Conservation (phyloP, 2,329 filamentous ascomycete species). For the Tolypocladium sp. region DNA sequence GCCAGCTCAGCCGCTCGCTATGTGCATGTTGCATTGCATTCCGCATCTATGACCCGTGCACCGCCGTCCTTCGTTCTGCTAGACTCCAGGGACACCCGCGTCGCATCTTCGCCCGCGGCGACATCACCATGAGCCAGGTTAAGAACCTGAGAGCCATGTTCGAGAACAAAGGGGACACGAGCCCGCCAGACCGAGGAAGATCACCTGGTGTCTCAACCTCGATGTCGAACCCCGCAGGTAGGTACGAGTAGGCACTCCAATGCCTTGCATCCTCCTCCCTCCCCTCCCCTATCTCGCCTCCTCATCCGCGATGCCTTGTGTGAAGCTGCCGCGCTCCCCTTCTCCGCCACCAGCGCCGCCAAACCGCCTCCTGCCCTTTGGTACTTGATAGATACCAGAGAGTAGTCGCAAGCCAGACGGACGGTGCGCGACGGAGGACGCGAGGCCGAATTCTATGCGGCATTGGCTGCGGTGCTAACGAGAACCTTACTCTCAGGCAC, state of each 20-base stretch:
- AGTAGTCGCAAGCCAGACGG: not conserved
- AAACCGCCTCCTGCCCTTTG: not conserved
- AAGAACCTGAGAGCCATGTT: slow-evolving; percentile 74
- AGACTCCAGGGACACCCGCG: not conserved
- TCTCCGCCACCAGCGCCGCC: not conserved
- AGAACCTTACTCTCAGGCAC: slow-evolving; percentile 13
- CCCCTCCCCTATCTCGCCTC: not conserved
- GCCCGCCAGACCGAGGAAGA: slow-evolving; percentile 60
- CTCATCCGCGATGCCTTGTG: not conserved
- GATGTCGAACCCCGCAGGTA: slow-evolving; percentile 10
- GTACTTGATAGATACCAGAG: not conserved
- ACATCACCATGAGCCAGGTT: slow-evolving; percentile 53
- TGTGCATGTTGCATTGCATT: not conserved
- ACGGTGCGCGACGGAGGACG: not conserved
- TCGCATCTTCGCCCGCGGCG: not conserved
- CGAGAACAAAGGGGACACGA: slow-evolving; percentile 60
- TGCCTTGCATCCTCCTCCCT: not conserved
- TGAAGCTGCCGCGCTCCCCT: not conserved
- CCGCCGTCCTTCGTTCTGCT: not conserved
- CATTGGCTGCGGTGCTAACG: slow-evolving; percentile 13
- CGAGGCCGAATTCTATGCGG: slow-evolving; percentile 2
- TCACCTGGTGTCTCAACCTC: slow-evolving; percentile 46
- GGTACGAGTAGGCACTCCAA: too few relatives aligned
- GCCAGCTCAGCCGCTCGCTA: not conserved
- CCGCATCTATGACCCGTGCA: not conserved